Percentiles rank a stretch among this genome's conserved stretches.
phyloP scores from a whole-genome alignment of 495 filamentous ascomycete species.

The Amorphotheca resinae region DNA sequence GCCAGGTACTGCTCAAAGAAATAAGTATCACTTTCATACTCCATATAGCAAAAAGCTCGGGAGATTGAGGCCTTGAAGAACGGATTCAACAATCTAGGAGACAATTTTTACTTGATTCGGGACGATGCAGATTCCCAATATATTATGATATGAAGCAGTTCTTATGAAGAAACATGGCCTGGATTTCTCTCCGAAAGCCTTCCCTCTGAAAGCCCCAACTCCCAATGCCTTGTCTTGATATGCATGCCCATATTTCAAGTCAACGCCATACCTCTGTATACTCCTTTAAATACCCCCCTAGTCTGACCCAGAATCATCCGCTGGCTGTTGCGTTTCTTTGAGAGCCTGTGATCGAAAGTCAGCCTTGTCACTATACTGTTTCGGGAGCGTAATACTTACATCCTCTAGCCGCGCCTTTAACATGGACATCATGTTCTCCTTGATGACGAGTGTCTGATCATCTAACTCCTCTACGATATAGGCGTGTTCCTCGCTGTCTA shows the following conservation, averaged over 20 bases:
- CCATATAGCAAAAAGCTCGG: too few relatives aligned
- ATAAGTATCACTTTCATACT: not conserved
- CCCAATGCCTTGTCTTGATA: not conserved
- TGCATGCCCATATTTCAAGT: not conserved
- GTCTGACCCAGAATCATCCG: constrained; percentile 11
- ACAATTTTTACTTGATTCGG: too few relatives aligned
- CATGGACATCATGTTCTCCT: constrained; percentile 51
- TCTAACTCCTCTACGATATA: constrained; percentile 59
- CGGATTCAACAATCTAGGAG: too few relatives aligned
- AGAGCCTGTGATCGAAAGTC: not conserved
- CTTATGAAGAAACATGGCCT: too few relatives aligned
- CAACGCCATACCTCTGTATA: not conserved
- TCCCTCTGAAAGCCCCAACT: too few relatives aligned
- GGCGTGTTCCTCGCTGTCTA: constrained; percentile 41
- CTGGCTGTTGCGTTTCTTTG: constrained; percentile 1
- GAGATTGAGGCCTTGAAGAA: too few relatives aligned
- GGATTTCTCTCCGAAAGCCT: too few relatives aligned
- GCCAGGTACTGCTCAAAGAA: too few relatives aligned
- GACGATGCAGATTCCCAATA: too few relatives aligned
- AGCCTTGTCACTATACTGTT: not conserved
- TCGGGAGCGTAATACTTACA: constrained; percentile 26
- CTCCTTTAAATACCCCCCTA: not conserved
- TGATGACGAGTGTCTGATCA: constrained; percentile 59
- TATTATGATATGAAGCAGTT: too few relatives aligned
- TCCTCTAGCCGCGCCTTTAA: constrained; percentile 49